These are phyloP conservation scores for Buddleja alternifolia DNA, from an alignment of 257 asterid species.

Conservation along the genomic window DNA sequence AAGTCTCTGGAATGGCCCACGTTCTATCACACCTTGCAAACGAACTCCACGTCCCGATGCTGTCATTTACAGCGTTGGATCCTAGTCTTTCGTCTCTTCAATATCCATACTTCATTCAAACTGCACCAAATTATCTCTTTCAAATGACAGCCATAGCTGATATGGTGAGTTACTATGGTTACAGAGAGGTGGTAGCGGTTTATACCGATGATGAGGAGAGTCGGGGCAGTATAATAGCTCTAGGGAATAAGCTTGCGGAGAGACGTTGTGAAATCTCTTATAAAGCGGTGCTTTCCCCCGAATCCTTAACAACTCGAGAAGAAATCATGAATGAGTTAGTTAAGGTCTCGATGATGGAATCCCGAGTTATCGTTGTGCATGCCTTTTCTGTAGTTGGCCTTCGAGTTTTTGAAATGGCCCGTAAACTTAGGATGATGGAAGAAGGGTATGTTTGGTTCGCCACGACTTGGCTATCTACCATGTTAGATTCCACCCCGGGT, in stretches of 20 bases:
- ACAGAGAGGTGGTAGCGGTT: slow-evolving; percentile 3
- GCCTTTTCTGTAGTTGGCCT: not conserved
- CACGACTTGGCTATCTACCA: slow-evolving; percentile 29
- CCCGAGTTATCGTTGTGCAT: slow-evolving; percentile 2
- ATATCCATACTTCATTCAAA: slow-evolving; percentile 24
- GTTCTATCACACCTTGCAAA: slow-evolving; percentile 24
- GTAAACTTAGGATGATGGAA: slow-evolving; percentile 11
- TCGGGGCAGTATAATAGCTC: not conserved
- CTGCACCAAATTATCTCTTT: slow-evolving; percentile 6
- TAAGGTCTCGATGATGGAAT: slow-evolving; percentile 1
- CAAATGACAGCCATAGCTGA: slow-evolving; percentile 29
- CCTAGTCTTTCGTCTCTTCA: slow-evolving; percentile 20
- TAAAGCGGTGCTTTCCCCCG: slow-evolving; percentile 22
- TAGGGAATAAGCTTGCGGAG: slow-evolving; percentile 11
- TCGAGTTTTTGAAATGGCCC: not conserved
- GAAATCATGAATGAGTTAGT: not conserved
- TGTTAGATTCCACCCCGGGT: slow-evolving; percentile 19
- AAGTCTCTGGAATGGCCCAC: slow-evolving; percentile 24
- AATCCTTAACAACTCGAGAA: not conserved
- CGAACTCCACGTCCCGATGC: slow-evolving; percentile 32
- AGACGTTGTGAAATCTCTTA: slow-evolving; percentile 21
- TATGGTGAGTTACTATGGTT: slow-evolving; percentile 14
- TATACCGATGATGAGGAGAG: slow-evolving; percentile 18
- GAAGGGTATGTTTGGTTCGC: slow-evolving; percentile 23
- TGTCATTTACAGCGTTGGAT: slow-evolving; percentile 19